phyloP scores from a whole-genome alignment of 257 asterid species.

The Anisodus tanguticus region DNA sequence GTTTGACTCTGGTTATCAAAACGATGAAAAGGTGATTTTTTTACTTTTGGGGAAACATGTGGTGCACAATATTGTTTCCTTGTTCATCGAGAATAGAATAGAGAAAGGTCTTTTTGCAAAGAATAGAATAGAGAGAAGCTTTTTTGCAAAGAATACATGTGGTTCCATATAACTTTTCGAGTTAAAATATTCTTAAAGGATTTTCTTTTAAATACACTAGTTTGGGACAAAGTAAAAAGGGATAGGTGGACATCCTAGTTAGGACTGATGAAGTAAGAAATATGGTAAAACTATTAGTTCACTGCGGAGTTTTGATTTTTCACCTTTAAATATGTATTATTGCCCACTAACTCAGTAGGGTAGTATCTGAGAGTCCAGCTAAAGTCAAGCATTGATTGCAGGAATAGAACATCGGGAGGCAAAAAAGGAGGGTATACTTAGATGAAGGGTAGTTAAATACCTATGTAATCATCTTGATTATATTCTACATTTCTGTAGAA shows the following conservation, averaged over 20 bases:
- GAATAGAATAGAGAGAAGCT: background rate
- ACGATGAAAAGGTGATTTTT: background rate
- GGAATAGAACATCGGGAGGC: background rate
- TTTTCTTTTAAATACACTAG: background rate
- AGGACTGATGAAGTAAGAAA: background rate
- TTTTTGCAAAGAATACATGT: background rate
- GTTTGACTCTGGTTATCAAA: background rate
- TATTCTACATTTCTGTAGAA: background rate
- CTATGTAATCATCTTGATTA: background rate
- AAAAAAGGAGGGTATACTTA: background rate
- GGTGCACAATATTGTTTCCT: background rate
- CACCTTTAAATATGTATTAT: background rate
- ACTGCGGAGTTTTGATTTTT: too few species aligned
- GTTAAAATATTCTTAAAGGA: background rate
- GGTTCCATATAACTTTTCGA: background rate
- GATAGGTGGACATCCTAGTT: background rate
- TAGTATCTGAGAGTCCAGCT: background rate
- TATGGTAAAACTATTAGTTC: background rate
- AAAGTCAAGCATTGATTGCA: background rate
- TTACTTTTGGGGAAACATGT: slow-evolving; percentile 14
- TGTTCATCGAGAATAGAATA: background rate
- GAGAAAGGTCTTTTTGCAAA: background rate
- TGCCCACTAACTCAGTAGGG: background rate
- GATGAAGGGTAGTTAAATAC: too few species aligned
- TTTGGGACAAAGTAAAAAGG: background rate